Conservation (phyloP, 164 flowering plant genomes). For the Echeveria elegans region DNA sequence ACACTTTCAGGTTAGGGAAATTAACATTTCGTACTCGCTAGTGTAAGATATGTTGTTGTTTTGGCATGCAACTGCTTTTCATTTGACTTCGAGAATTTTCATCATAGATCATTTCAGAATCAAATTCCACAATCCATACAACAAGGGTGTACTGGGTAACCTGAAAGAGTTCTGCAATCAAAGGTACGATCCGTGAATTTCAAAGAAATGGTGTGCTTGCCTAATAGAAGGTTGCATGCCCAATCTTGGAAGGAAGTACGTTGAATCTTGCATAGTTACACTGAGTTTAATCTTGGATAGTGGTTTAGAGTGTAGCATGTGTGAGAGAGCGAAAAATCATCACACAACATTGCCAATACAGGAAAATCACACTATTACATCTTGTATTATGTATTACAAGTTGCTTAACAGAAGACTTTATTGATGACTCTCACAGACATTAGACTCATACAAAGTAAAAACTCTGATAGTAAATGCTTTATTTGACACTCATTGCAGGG, state of each 20-base stretch:
- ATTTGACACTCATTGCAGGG: not conserved
- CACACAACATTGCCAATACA: not conserved
- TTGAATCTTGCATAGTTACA: not conserved
- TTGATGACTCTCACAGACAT: not conserved
- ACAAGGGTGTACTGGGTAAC: not conserved
- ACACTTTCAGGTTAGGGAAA: slow-evolving; percentile 24
- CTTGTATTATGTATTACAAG: not conserved
- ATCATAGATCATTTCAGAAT: not conserved
- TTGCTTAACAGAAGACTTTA: not conserved
- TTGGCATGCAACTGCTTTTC: not conserved
- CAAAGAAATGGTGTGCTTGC: not conserved
- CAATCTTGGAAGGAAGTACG: not conserved
- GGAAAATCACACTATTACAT: not conserved
- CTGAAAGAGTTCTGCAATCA: not conserved
- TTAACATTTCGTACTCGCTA: not conserved
- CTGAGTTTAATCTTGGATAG: not conserved
- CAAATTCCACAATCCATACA: not conserved
- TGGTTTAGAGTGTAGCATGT: not conserved
- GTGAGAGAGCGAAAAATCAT: no score
- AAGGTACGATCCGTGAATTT: not conserved
- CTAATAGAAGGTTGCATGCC: not conserved
- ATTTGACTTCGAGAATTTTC: not conserved
- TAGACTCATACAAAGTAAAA: not conserved
- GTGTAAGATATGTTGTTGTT: not conserved
- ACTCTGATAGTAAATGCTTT: not conserved